Base-by-base conservation (phyloP, 1,284 basidiomycete species). In the Melanopsichium pennsylvanicum region DNA sequence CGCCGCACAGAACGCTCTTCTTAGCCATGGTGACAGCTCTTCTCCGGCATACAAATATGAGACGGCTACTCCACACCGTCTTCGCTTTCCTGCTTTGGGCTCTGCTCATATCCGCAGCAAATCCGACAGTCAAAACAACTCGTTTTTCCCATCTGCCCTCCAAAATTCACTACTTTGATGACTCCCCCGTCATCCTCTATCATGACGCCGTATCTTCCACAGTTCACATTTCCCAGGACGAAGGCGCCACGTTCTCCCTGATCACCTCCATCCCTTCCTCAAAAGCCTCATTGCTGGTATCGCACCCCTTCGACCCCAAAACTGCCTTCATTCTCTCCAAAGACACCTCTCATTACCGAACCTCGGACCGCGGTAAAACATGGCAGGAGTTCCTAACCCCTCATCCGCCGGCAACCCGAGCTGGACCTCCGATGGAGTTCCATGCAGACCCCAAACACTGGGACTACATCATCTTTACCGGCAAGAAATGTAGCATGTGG, bases 111-210 rank as follows among this genome's bases (percentile, higher is more conserved):
- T 33, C 51, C 12, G 61, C 62, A 15, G 57, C 51, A 15, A 38
- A 50, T 7, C 84, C 85, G 33, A 70, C 76, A 22, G 82, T 84
- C 4, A 63, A 77, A 6, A 67, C 83, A n/a, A 83, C 82, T 6
- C 72, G 82, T 21, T 84, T 87, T 54, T 78, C 83, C 31, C 90
- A 91, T 80, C 83, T 91, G 1, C 82, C 96, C 88, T 85, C 86
- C n/a, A 85, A 87, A 70, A 82, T 97, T 47, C 90, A 90, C 84
- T 97, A 93, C 85, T 95, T 97, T 83, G 90, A 95, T 70, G 94
- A 96, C 83, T 89, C 91, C 6, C 82, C 88, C 34, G 92, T 86
- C 55, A 89, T 89, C 10, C 84, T 97, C 46, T 93, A 91, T 77
- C 91, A 93, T 80, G 93, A 97, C 81, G 82, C 87, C 2, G 74